Base-by-base conservation (phyloP, 371 early-diverging fungal genomes). In the Batkoa obscura region DNA sequence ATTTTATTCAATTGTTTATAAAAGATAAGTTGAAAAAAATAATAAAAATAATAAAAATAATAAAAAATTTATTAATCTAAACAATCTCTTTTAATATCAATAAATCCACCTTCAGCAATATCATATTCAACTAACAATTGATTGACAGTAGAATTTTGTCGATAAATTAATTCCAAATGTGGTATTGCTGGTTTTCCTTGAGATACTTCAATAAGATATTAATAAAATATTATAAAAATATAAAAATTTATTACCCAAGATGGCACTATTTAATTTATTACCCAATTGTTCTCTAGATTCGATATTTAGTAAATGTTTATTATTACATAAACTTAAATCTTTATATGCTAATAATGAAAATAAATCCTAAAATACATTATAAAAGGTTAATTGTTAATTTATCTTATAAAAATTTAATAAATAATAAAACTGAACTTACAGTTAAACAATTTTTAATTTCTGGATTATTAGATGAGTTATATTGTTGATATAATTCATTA, bases 331-430 rank as follows among this genome's bases (percentile, higher is more conserved):
- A 15, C 56, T 55, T 1, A 76, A 75, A 39, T 86, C 75, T 4
- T 75, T 64, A 58, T 92, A 89, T 0, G 90, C 90, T 33, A 89
- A 60, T 43, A 88, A 67, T 10, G 87, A 77, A 62, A 88, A 89
- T 4, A 78, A 71, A 55, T 85, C 81, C 63, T 63, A 43, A 13
- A 33, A 50, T 23, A 23, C 23, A 23, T 23, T 23, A 23, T 23
- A 23, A 23, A 23, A 23, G 23, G 23, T 23, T 23, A 23, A 23
- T 23, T 43, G 33, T 38, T 37, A 34, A 15, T 6, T 31, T 43
- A 33, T 9, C 13, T 36, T 38, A 3, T 31, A 46, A 30, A 10
- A 45, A 17, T 17, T n/a, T 17, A 39, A 15, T 15, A 31, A 49
- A 38, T 49, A 38, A 6, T 30, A 31, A 6, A 46, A 46, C 36